Evolutionary conservation across 2,329 filamentous ascomycete species (phyloP).

Genomic region (Ophiosphaerella korrae): DNA sequence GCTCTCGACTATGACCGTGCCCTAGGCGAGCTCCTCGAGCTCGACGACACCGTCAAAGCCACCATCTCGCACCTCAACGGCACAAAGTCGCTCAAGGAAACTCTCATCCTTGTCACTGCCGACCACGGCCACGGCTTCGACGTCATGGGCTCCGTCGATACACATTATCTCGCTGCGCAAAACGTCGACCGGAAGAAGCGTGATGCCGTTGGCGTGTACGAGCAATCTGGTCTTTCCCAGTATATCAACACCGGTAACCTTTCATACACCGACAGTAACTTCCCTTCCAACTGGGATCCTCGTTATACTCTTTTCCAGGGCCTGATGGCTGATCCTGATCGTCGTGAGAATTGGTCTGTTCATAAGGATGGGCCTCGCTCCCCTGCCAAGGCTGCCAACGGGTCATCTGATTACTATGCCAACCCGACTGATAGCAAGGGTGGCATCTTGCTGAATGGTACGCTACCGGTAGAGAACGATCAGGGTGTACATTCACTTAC

Average conservation of each 20-base stretch:
- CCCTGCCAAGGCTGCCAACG: constrained; percentile 62
- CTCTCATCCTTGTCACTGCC: constrained; percentile 79
- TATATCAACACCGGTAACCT: constrained; percentile 69
- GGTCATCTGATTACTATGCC: constrained; percentile 64
- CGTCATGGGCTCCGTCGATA: constrained; percentile 82
- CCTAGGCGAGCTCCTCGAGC: constrained; percentile 81
- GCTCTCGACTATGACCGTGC: constrained; percentile 81
- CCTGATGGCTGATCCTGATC: constrained; percentile 73
- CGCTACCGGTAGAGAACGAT: constrained; percentile 64
- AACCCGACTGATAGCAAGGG: constrained; percentile 69
- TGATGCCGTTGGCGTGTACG: constrained; percentile 74
- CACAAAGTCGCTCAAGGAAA: constrained; percentile 72
- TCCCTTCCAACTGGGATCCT: constrained; percentile 84
- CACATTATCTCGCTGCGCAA: constrained; percentile 72
- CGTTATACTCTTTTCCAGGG: constrained; percentile 80
- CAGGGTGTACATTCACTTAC: constrained; percentile 58
- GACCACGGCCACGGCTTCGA: constrained; percentile 91
- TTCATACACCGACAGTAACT: constrained; percentile 74
- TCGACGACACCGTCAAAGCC: constrained; percentile 81
- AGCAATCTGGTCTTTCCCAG: constrained; percentile 74
- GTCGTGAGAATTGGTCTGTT: constrained; percentile 75
- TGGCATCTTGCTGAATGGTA: constrained; percentile 78
- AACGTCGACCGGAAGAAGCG: constrained; percentile 73
- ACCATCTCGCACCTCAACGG: constrained; percentile 72
- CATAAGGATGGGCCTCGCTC: constrained; percentile 68